phyloP scores from a whole-genome alignment of 805 yeast species.

The Debaryomyces maramus region DNA sequence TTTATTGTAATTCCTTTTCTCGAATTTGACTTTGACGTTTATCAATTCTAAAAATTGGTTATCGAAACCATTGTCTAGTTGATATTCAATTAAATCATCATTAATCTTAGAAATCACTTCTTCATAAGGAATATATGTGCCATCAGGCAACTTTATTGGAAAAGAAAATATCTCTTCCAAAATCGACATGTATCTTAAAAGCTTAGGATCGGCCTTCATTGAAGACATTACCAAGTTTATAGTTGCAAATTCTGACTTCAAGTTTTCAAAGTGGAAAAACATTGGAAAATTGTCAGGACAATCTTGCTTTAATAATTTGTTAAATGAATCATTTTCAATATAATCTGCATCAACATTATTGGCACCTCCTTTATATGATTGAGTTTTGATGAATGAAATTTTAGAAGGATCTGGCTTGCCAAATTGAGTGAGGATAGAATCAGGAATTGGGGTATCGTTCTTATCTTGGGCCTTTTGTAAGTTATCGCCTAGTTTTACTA shows the following conservation, averaged over 20 bases:
- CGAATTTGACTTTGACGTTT: slow-evolving; percentile 60
- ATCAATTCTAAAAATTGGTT: slow-evolving; percentile 67
- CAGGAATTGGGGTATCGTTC: slow-evolving; percentile 80
- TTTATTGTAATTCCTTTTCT: slow-evolving; percentile 56
- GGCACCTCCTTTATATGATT: slow-evolving; percentile 60
- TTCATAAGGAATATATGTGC: slow-evolving; percentile 62
- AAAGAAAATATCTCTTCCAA: slow-evolving; percentile 68
- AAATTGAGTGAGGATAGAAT: slow-evolving; percentile 58
- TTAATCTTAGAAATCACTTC: slow-evolving; percentile 73
- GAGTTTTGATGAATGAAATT: slow-evolving; percentile 70
- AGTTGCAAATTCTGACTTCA: slow-evolving; percentile 75
- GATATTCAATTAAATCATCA: slow-evolving; percentile 66
- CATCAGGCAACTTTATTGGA: slow-evolving; percentile 67
- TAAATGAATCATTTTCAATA: slow-evolving; percentile 24
- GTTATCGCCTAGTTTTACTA: slow-evolving; percentile 47
- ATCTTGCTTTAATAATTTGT: slow-evolving; percentile 18
- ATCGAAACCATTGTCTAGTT: slow-evolving; percentile 56
- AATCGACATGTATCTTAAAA: slow-evolving; percentile 63
- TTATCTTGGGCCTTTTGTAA: slow-evolving; percentile 61
- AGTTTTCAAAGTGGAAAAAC: slow-evolving; percentile 75
- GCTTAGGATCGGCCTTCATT: slow-evolving; percentile 45
- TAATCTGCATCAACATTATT: slow-evolving; percentile 38
- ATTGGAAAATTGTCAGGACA: slow-evolving; percentile 57
- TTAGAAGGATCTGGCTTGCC: slow-evolving; percentile 72
- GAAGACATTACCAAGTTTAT: slow-evolving; percentile 63